Evolutionary conservation across 1,284 basidiomycete species (phyloP).

Genomic region (Melanopsichium pennsylvanicum): DNA sequence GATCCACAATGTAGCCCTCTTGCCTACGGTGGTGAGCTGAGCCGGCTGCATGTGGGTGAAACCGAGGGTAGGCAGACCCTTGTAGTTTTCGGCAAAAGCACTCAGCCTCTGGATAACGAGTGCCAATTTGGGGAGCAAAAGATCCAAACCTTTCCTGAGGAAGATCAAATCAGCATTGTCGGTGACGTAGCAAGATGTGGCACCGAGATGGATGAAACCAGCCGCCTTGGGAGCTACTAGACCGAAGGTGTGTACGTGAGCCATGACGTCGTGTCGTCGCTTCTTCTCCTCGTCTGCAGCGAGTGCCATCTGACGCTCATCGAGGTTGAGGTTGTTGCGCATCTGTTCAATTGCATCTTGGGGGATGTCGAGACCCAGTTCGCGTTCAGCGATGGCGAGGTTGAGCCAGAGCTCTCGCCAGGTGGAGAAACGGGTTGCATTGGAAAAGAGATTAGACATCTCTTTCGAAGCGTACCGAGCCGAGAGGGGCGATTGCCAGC

Average conservation of each 20-base stretch:
- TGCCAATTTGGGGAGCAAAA: slow-evolving; percentile 85
- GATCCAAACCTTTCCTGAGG: slow-evolving; percentile 83
- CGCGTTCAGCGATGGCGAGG: slow-evolving; percentile 93
- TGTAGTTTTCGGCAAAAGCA: slow-evolving; percentile 74
- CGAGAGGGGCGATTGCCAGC: slow-evolving; percentile 63
- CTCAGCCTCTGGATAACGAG: slow-evolving; percentile 88
- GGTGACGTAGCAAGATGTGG: slow-evolving; percentile 98
- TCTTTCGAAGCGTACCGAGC: slow-evolving; percentile 96
- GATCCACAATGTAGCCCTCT: slow-evolving; percentile 96
- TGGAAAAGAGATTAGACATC: slow-evolving; percentile 95
- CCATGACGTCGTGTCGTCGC: slow-evolving; percentile 98
- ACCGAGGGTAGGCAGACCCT: slow-evolving; percentile 72
- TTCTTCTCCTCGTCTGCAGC: slow-evolving; percentile 96
- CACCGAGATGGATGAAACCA: slow-evolving; percentile 95
- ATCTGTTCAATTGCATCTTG: slow-evolving; percentile 93
- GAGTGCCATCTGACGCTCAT: slow-evolving; percentile 87
- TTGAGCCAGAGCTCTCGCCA: slow-evolving; percentile 97
- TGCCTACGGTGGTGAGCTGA: slow-evolving; percentile 98
- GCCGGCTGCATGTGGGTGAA: slow-evolving; percentile 99
- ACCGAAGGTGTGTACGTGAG: slow-evolving; percentile 97
- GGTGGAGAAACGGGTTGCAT: slow-evolving; percentile 90
- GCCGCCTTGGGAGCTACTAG: slow-evolving; percentile 92
- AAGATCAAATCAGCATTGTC: slow-evolving; percentile 93
- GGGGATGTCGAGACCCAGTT: slow-evolving; percentile 88
- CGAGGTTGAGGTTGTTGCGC: slow-evolving; percentile 83